Evolutionary conservation across 2,329 filamentous ascomycete species (phyloP).

Genomic region (Ophiosphaerella korrae): DNA sequence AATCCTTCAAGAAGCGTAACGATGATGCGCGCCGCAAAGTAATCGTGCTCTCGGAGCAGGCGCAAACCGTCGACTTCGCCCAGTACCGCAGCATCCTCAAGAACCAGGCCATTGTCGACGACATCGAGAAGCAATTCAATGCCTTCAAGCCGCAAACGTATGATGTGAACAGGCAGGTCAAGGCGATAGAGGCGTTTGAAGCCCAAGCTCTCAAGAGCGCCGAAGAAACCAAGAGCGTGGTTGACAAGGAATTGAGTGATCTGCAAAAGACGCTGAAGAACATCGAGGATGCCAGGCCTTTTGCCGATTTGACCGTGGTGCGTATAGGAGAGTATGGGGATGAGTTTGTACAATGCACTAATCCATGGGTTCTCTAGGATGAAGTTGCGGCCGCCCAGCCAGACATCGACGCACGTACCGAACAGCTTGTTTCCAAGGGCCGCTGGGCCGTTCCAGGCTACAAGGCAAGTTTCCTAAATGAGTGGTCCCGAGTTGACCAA

Average conservation of each 20-base stretch:
- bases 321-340: conserved; percentile 52
- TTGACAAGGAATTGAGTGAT: conserved; percentile 92
- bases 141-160: conserved; percentile 91
- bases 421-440: conserved; percentile 93
- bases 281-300: conserved; percentile 93
- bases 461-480: conserved; percentile 71
- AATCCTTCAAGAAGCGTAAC: conserved; percentile 99
- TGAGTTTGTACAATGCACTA: conserved; percentile 18
- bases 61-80: conserved; percentile 87
- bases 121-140: conserved; percentile 95
- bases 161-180: conserved; percentile 91
- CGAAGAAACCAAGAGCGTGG: conserved; percentile 93
- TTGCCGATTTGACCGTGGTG: conserved; percentile 97
- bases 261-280: conserved; percentile 94
- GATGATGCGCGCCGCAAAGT: conserved; percentile 97
- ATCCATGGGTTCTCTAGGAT: conserved; percentile 64
- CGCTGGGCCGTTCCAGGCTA: conserved; percentile 98
- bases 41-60: conserved; percentile 78
- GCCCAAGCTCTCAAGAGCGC: conserved; percentile 96
- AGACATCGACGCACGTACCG: conserved; percentile 96
- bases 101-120: conserved; percentile 93
- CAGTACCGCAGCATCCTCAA: conserved; percentile 92
- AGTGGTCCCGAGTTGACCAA: background rate
- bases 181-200: conserved; percentile 98
- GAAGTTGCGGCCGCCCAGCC: conserved; percentile 93